Base-by-base conservation (phyloP, 73 alveolate genomes). In the Diophrys sp. region DNA sequence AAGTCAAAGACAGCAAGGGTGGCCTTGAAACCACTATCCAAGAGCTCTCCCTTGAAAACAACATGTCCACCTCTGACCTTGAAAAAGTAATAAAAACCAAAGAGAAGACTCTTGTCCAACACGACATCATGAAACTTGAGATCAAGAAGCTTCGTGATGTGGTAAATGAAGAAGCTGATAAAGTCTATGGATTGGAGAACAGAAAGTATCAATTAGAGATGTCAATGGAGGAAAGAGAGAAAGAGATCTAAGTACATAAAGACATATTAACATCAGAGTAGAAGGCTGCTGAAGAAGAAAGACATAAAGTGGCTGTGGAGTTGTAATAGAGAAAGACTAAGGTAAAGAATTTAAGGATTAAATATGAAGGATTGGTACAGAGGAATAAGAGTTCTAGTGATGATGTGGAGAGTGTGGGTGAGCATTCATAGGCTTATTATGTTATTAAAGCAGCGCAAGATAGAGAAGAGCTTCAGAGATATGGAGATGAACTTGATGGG, bases 211-310 rank as follows among this genome's bases (percentile, higher is more conserved):
- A 96, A 89, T 90, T 96, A 29, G 98, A 96, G 76, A 93, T 96
- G 97, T 82, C 96, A 70, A 96, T 96, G 94, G 98, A 96, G 90
- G 99, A 92, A 83, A 92, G 99, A 90, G 99, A 96, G 72, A 94
- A 95, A 88, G 99, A 96, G 81, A 96, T 96, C 54, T 90, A 96
- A 77, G 99, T 96, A 29, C 99, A 96, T 82, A 96, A 94, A 83
- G 99, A 96, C 79, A 90, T 96, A 11, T 89, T 96, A n/a, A 93
- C 91, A 44, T 90, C 97, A 25, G 98, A 96, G 84, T 77, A 84
- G 55, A 93, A 97, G 84, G 94, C 98, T 0, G 99, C 98, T 2
- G 99, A 95, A 80, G 99, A 96, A 74, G 99, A 96, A 87, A 95
- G 96, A 80, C 99, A 96, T 80, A 96, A 96, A 85, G 98, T 93